These are phyloP conservation scores for Solanum medicagineum DNA, from an alignment of 257 asterid genomes.

Conservation along the genomic window DNA sequence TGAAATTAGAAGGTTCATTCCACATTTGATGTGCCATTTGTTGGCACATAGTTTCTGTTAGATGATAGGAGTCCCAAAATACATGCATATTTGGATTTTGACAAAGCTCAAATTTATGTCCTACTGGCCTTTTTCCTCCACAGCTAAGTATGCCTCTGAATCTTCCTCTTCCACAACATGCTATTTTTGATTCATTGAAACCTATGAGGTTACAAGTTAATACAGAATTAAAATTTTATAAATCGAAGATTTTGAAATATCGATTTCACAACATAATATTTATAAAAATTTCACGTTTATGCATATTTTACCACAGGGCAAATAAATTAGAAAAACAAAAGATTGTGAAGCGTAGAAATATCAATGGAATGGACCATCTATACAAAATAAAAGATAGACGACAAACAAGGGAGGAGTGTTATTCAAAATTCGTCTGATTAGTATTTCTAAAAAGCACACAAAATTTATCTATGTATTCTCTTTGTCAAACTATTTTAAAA, in stretches of 20 bases:
- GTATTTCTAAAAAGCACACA: not conserved
- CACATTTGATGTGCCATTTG: slow-evolving; percentile 25
- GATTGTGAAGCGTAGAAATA: not conserved
- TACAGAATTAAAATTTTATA: not conserved
- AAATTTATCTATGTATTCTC: too few species aligned
- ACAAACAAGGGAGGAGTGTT: not conserved
- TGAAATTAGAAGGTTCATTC: slow-evolving; percentile 8
- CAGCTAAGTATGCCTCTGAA: slow-evolving; percentile 21
- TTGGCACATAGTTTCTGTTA: slow-evolving; percentile 8
- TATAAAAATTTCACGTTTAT: too few species aligned
- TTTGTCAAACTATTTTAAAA: too few species aligned
- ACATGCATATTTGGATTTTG: slow-evolving; percentile 11
- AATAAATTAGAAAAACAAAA: not conserved
- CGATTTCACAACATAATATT: not conserved
- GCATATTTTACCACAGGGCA: not conserved
- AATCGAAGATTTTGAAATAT: not conserved
- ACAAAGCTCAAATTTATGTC: slow-evolving; percentile 15
- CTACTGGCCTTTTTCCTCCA: slow-evolving; percentile 21
- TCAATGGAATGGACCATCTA: not conserved
- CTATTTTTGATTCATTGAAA: slow-evolving; percentile 14
- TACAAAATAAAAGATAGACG: not conserved
- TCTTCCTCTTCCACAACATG: slow-evolving; percentile 24
- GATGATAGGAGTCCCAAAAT: slow-evolving; percentile 28
- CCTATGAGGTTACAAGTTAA: not conserved
- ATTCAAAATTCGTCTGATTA: not conserved